Evolutionary conservation across 495 filamentous ascomycete genomes (phyloP).

Genomic region (Penicillium arizonense): DNA sequence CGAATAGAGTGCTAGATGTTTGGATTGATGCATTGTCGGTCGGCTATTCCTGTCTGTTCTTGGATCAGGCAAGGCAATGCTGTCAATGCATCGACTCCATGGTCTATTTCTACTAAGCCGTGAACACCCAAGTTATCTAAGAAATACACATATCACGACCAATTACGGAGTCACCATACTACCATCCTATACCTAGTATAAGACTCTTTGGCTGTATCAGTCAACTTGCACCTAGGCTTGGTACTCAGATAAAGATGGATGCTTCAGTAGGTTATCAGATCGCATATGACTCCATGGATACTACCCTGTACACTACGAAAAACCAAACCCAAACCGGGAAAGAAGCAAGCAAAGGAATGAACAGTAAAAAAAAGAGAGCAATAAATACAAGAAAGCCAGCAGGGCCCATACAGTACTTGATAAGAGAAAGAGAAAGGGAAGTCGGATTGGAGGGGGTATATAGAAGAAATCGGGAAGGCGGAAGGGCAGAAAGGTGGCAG

Average conservation of each 20-base stretch:
- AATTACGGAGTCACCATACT: too few species aligned
- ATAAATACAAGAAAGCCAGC: constrained; percentile 24
- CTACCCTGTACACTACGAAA: constrained; percentile 8
- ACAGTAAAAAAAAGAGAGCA: constrained; percentile 14
- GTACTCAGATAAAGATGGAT: not conserved
- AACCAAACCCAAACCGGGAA: not conserved
- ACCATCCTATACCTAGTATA: too few species aligned
- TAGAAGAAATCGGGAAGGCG: constrained; percentile 10
- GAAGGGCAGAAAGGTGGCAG: not conserved
- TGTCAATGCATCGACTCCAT: constrained; percentile 4
- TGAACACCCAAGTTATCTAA: not conserved
- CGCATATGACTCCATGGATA: constrained; percentile 1
- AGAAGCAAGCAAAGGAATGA: constrained; percentile 12
- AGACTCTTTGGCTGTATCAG: too few species aligned
- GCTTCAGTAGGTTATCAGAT: not conserved
- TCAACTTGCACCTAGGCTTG: too few species aligned
- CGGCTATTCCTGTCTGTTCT: not conserved
- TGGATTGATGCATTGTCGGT: not conserved
- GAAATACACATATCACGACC: too few species aligned
- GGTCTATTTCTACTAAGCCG: constrained; percentile 8
- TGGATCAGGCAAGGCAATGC: not conserved
- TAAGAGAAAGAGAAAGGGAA: constrained; percentile 3
- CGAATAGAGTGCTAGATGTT: constrained; percentile 22
- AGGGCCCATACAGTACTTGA: constrained; percentile 19
- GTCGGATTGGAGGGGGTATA: constrained; percentile 24